Evolutionary conservation across 1,139 yeast species (phyloP), one percentile per base, ranked within the genome.

Genomic region (Suhomyces bolitotheri): DNA sequence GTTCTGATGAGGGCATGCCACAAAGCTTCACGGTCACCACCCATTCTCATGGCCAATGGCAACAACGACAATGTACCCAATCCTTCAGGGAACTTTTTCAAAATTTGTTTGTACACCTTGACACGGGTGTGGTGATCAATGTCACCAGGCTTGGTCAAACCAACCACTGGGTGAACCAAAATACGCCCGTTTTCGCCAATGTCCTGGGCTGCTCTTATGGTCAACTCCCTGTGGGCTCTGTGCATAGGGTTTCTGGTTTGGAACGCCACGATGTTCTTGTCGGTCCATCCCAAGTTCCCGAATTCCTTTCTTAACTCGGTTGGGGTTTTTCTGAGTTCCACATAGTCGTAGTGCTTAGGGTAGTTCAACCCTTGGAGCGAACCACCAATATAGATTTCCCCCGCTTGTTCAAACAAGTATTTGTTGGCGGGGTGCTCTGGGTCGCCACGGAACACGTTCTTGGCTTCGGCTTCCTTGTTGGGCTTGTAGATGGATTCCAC

Each of bases 201-300:
- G 41, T 71, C 76, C 26, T 58, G 52, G 19, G 97, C 97, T 22
- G 97, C 97, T 53, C 97, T 79, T 33, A 90, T 95, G 12, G 97
- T 90, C 56, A 90, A 73, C 62, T 92, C 97, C 61, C 97, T 78
- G 64, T 90, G 97, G 24, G 97, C 97, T 63, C 97, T 81, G 66
- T 90, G 97, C 96, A 90, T 89, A 48, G 97, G 97, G 68, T 90
- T 90, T 71, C 97, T 80, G 32, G 97, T 90, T 71, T 90, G 97
- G 81, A 90, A 90, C 30, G 97, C 97, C 36, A 90, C 97, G 39
- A 90, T 87, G 56, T 82, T 80, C 53, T 81, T 79, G 30, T 58
- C 45, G 39, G 57, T 55, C 97, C 97, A 90, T 47, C 87, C 84
- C 57, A 84, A 80, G 54, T 76, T 76, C 43, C 67, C 63, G 58